Percentiles rank a stretch among this genome's conserved stretches.
These are phyloP conservation scores for Crithidia expoeki DNA, from an alignment of 208 protist species.

Conservation along the genomic window DNA sequence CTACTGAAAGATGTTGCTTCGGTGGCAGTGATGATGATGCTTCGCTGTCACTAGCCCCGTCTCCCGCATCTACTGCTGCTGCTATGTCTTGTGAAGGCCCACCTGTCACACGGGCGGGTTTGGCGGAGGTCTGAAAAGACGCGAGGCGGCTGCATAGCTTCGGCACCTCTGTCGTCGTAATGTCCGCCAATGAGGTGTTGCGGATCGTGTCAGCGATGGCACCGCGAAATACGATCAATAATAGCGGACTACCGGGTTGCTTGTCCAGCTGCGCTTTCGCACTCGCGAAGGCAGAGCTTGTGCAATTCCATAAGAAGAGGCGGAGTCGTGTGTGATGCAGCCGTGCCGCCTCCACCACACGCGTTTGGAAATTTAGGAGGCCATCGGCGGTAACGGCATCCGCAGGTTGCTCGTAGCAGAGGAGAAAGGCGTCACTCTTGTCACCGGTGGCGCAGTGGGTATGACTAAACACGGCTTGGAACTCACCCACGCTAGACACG, in stretches of 20 bases:
- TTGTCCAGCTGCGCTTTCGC: conserved; percentile 74
- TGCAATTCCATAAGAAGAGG: conserved; percentile 80
- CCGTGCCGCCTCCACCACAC: conserved; percentile 33
- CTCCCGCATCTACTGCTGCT: background rate
- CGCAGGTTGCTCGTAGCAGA: conserved; percentile 70
- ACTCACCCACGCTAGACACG: conserved; percentile 61
- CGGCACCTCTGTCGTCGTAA: conserved; percentile 33
- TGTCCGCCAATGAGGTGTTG: conserved; percentile 29
- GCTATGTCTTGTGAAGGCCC: background rate
- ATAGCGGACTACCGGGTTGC: conserved; percentile 44
- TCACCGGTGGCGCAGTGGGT: background rate
- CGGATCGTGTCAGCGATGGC: conserved; percentile 66
- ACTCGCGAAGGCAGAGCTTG: conserved; percentile 42
- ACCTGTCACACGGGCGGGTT: conserved; percentile 25
- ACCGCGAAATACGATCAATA: conserved; percentile 62
- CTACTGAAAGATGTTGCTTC: conserved; percentile 47
- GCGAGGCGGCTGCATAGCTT: conserved; percentile 61
- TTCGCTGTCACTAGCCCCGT: background rate
- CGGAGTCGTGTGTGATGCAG: conserved; percentile 25
- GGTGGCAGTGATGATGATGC: background rate
- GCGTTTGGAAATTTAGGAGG: conserved; percentile 38
- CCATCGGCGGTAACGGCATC: conserved; percentile 49
- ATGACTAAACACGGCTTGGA: conserved; percentile 49
- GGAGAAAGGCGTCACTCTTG: conserved; percentile 43
- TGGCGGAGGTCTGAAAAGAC: conserved; percentile 54